These are phyloP conservation scores for Cordyceps militaris DNA, from an alignment of 2,329 filamentous ascomycete species.

Conservation along the genomic window DNA sequence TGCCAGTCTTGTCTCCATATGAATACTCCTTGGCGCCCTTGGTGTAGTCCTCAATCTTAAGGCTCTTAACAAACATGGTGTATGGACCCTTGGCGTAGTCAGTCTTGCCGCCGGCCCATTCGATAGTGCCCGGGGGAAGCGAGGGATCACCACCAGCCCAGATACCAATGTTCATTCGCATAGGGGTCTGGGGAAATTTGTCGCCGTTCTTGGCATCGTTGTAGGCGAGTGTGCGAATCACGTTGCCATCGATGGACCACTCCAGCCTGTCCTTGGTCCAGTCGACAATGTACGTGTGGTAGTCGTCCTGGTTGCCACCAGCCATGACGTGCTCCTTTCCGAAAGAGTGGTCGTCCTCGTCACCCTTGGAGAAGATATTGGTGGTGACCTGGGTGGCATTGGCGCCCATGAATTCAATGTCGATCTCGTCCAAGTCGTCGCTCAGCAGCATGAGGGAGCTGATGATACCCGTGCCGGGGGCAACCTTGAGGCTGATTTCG, in stretches of 20 bases:
- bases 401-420: slow-evolving; percentile 74
- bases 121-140: slow-evolving; percentile 49
- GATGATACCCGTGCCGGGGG: slow-evolving; percentile 67
- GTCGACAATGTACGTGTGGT: slow-evolving; percentile 69
- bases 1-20: slow-evolving; percentile 55
- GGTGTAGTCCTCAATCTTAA: slow-evolving; percentile 49
- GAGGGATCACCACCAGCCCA: slow-evolving; percentile 56
- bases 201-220: slow-evolving; percentile 53
- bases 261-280: slow-evolving; percentile 63
- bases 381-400: slow-evolving; percentile 57
- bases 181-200: slow-evolving; percentile 70
- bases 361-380: slow-evolving; percentile 76
- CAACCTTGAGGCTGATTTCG: slow-evolving; percentile 71
- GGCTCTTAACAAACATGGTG: slow-evolving; percentile 65
- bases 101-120: slow-evolving; percentile 65
- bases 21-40: slow-evolving; percentile 55
- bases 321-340: slow-evolving; percentile 52
- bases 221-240: slow-evolving; percentile 57
- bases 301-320: slow-evolving; percentile 47
- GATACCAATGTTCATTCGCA: slow-evolving; percentile 61
- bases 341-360: slow-evolving; percentile 53
- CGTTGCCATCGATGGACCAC: slow-evolving; percentile 62
- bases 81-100: slow-evolving; percentile 61
- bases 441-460: slow-evolving; percentile 78
- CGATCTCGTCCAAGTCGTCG: slow-evolving; percentile 79